Evolutionary conservation across 2,329 filamentous ascomycete species (phyloP).

Genomic region (Aspergillus japonicus): DNA sequence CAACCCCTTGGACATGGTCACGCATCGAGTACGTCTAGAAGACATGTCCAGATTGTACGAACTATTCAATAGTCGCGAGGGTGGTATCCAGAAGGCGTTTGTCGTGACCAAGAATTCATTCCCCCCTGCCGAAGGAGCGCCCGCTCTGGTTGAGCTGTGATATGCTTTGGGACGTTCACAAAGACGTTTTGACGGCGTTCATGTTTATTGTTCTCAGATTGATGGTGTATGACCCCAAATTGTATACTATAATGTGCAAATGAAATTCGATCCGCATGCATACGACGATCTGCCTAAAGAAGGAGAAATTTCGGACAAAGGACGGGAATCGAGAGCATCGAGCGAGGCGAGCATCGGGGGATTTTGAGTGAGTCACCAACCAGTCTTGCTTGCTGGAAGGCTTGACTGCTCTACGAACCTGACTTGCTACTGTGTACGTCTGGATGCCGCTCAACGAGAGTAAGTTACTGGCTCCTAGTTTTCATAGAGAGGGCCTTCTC

Average conservation of each 20-base stretch:
- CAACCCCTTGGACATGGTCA: constrained; percentile 76
- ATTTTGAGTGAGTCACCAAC: not conserved
- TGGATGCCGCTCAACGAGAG: too few relatives aligned
- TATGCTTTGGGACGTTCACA: too few relatives aligned
- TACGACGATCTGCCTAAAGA: not conserved
- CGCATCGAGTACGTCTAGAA: constrained; percentile 72
- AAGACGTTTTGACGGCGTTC: not conserved
- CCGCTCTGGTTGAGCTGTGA: constrained; percentile 47
- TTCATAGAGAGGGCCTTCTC: too few relatives aligned
- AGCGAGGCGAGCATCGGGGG: not conserved
- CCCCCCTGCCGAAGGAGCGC: constrained; percentile 51
- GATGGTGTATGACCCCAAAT: not conserved
- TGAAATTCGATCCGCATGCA: not conserved
- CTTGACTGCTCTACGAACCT: too few relatives aligned
- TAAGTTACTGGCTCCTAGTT: too few relatives aligned
- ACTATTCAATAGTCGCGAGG: constrained; percentile 55
- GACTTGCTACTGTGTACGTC: too few relatives aligned
- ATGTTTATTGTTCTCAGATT: not conserved
- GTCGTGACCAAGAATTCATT: constrained; percentile 59
- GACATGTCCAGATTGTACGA: constrained; percentile 67
- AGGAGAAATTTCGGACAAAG: not conserved
- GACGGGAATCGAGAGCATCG: not conserved
- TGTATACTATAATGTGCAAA: not conserved
- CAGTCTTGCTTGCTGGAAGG: too few relatives aligned
- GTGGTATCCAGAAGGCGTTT: constrained; percentile 79